Evolutionary conservation across 192 early-diverging fungal genomes (phyloP).

Genomic region (Coemansia sp.): DNA sequence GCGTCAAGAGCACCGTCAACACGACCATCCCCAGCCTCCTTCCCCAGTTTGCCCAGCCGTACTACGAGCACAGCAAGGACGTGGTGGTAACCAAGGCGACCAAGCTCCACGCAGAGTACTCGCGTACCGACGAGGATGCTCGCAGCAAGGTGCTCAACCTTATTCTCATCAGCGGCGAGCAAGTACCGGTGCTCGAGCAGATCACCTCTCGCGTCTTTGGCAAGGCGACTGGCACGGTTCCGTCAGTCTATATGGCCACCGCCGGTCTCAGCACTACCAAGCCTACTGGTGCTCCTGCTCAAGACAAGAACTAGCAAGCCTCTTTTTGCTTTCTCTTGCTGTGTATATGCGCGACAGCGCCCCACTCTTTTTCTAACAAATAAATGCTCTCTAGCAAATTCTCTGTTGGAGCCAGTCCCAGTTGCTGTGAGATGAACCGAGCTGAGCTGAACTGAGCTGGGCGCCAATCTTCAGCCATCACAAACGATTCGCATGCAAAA

Average conservation of each 20-base stretch:
- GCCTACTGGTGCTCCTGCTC: not conserved
- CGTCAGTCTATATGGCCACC: not conserved
- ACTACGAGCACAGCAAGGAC: slow-evolving; percentile 53
- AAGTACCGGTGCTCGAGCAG: slow-evolving; percentile 48
- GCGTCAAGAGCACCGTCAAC: slow-evolving; percentile 37
- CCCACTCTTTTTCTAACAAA: not conserved
- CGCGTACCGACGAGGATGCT: slow-evolving; percentile 43
- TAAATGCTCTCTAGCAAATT: too few species aligned
- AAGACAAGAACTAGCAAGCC: not conserved
- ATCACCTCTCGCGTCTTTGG: slow-evolving; percentile 48
- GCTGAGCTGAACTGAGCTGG: slow-evolving; percentile 6
- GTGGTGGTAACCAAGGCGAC: slow-evolving; percentile 45
- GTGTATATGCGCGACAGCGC: slow-evolving; percentile 6
- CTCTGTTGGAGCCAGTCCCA: not conserved
- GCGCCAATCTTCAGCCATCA: not conserved
- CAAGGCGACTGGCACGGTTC: slow-evolving; percentile 38
- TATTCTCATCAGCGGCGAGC: slow-evolving; percentile 54
- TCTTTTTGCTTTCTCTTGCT: not conserved
- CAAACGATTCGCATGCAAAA: slow-evolving; percentile 7
- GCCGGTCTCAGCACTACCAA: not conserved
- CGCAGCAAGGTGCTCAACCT: slow-evolving; percentile 52
- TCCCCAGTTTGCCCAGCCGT: slow-evolving; percentile 49
- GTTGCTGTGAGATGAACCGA: not conserved
- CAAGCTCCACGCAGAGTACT: slow-evolving; percentile 56
- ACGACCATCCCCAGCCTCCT: slow-evolving; percentile 45